Base-by-base conservation (phyloP, 805 yeast species). In the Lipomyces oligophaga region DNA sequence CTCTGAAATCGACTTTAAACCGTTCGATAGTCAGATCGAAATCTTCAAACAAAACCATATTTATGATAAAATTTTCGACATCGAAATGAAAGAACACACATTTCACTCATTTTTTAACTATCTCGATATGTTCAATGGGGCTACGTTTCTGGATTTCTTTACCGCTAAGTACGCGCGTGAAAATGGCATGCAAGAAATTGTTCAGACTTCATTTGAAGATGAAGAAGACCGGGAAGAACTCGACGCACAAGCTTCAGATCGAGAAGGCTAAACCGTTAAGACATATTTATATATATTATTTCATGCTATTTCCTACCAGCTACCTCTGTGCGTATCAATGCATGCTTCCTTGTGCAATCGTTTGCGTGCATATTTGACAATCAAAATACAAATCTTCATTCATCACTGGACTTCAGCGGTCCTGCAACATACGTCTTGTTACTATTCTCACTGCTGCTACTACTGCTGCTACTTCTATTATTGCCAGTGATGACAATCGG, bases 41-140 rank as follows among this genome's bases (percentile, higher is more conserved):
- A 85, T 70, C 1, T 90, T 93, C 74, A 93, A 93, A 70, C 79
- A 77, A 78, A 83, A 81, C 63, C 81, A 75, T 65, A 90, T 93
- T 54, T 93, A 93, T 64, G 96, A 89, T 61, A 86, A 88, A 65
- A 88, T 93, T 49, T 90, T 90, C 62, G 80, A 77, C 34, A 96
- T 89, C 67, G 98, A 93, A 66, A 82, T 78, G 36, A 78, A 79
- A 60, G 97, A 88, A 60, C 86, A 88, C 61, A 83, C 83, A 5
- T 52, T 52, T 26, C 81, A 87, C 55, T 95, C 95, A 0, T 90
- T 93, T 63, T 93, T 85, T 66, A 84, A 85, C 36, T 90, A 85
- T 63, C 83, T 93, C 56, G 98, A 90, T 66, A 79, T 83, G 5
- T 48, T 44, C 41, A 44, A 47, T 16, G 52, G 77, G 22, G 85